phyloP scores from a whole-genome alignment of 2,329 filamentous ascomycete species.

The Monilinia polystroma region DNA sequence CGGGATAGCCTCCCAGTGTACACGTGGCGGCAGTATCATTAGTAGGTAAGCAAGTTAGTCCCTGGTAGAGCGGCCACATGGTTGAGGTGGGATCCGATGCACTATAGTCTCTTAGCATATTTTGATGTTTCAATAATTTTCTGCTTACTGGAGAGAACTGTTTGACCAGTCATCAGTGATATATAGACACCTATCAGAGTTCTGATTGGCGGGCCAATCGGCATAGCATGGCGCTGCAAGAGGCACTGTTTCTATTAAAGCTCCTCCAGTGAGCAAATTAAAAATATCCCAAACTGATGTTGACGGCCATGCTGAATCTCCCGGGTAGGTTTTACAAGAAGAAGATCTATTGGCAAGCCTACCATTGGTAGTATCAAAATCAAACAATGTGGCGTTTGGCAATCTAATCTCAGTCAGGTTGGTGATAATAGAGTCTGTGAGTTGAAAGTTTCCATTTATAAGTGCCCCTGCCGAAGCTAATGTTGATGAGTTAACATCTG shows the following conservation, averaged over 20 bases:
- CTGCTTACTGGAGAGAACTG: slow-evolving; percentile 42
- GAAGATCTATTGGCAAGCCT: not conserved
- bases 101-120: too few relatives aligned
- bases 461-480: not conserved
- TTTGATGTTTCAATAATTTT: too few relatives aligned
- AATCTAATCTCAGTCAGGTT: not conserved
- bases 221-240: slow-evolving; percentile 40
- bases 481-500: not conserved
- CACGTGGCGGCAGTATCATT: slow-evolving; percentile 18
- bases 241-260: slow-evolving; percentile 47
- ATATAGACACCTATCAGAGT: slow-evolving; percentile 38
- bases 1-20: slow-evolving; percentile 26
- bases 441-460: not conserved
- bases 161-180: slow-evolving; percentile 40
- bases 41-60: slow-evolving; percentile 41
- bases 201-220: too few relatives aligned
- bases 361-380: not conserved
- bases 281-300: slow-evolving; percentile 47
- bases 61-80: slow-evolving; percentile 50
- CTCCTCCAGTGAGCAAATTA: slow-evolving; percentile 47
- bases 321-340: slow-evolving; percentile 32
- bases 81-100: slow-evolving; percentile 43
- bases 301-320: slow-evolving; percentile 48
- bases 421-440: not conserved
- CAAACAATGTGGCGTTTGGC: not conserved